These are phyloP conservation scores for Fusarium albosuccineum DNA, from an alignment of 2,329 filamentous ascomycete species.

Conservation along the genomic window DNA sequence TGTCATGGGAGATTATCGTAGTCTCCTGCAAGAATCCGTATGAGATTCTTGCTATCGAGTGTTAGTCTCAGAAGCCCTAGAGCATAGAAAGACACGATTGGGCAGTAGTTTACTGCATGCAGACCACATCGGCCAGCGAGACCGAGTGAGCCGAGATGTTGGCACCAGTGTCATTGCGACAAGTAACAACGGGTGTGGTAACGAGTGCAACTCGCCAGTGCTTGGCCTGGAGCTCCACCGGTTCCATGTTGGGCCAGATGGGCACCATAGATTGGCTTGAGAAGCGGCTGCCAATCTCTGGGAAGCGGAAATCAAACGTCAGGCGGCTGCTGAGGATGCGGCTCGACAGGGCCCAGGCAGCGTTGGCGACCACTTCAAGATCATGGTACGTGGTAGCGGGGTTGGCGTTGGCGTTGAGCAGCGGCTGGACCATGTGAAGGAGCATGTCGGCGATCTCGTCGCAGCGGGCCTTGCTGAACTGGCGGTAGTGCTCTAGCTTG, in stretches of 20 bases:
- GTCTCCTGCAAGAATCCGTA: background rate
- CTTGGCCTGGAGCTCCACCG: constrained; percentile 60
- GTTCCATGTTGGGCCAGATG: constrained; percentile 58
- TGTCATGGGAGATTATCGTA: constrained; percentile 6
- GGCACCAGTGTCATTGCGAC: constrained; percentile 63
- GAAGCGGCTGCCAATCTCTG: constrained; percentile 64
- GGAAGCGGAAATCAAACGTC: constrained; percentile 63
- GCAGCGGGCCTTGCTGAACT: constrained; percentile 52
- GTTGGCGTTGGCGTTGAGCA: constrained; percentile 54
- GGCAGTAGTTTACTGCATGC: constrained; percentile 57
- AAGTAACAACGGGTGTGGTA: constrained; percentile 67
- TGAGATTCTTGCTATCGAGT: background rate
- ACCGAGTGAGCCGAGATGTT: constrained; percentile 61
- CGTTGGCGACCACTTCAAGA: constrained; percentile 56
- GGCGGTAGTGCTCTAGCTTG: constrained; percentile 46
- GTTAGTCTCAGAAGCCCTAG: background rate
- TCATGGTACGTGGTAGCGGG: constrained; percentile 57
- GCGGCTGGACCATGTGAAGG: constrained; percentile 53
- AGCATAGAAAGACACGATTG: background rate
- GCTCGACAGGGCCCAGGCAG: constrained; percentile 60
- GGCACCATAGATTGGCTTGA: constrained; percentile 61
- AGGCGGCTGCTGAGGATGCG: constrained; percentile 60
- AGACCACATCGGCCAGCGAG: constrained; percentile 61
- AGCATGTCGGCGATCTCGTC: constrained; percentile 59
- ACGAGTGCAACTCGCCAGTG: constrained; percentile 67